Percentiles rank a stretch among this genome's conserved stretches.
Conservation (phyloP, 805 yeast genomes). For the Pichia paraexigua region DNA sequence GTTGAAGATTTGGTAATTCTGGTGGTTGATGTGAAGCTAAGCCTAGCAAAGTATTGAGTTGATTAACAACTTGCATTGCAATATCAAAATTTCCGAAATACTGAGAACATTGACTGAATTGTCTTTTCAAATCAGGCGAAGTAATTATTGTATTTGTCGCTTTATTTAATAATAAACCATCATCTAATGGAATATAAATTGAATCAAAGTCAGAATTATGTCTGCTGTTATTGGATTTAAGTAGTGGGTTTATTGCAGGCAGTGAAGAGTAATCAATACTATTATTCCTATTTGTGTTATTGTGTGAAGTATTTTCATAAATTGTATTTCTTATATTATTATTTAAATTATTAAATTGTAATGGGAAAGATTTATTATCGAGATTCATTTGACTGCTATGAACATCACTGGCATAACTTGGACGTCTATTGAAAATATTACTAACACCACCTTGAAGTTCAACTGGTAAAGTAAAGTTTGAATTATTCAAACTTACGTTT, state of each 20-base stretch:
- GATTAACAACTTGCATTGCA: conserved; percentile 32
- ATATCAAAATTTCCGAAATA: conserved; percentile 46
- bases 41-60: conserved; percentile 26
- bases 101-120: conserved; percentile 40
- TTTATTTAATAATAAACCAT: conserved; percentile 52
- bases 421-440: conserved; percentile 59
- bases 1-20: conserved; percentile 3
- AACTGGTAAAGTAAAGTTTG: conserved; percentile 41
- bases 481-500: background rate
- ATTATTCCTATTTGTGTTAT: background rate
- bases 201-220: conserved; percentile 12
- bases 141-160: conserved; percentile 45
- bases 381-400: conserved; percentile 27
- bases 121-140: conserved; percentile 44
- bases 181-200: conserved; percentile 38
- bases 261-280: background rate
- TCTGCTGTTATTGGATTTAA: background rate
- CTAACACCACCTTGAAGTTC: conserved; percentile 62
- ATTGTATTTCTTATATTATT: background rate
- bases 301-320: conserved; percentile 1
- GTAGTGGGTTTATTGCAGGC: background rate
- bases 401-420: conserved; percentile 66
- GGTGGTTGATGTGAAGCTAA: background rate
- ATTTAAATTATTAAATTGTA: conserved; percentile 7
- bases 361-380: conserved; percentile 15